Base-by-base conservation (phyloP, 495 filamentous ascomycete species). In the Penicillium salamii region DNA sequence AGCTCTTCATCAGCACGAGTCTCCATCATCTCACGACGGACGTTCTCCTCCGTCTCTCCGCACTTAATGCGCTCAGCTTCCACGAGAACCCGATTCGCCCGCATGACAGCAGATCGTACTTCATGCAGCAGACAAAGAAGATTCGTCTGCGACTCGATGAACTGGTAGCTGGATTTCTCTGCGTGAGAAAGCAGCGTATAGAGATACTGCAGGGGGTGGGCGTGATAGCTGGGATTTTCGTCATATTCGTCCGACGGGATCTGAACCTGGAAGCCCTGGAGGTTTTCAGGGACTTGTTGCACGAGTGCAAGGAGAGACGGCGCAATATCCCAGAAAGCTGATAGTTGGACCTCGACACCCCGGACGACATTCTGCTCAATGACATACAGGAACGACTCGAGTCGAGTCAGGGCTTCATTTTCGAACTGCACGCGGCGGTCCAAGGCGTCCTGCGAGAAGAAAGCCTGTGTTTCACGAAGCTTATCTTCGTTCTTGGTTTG, bases 251-350 rank as follows among this genome's bases (percentile, higher is more conserved):
- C 66, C 0, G 74, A 55, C 0, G 93, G 93, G 41, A 98, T 83
- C 46, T 78, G 75, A 23, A 86, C 65, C 20, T 78, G 53, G 65
- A 87, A 85, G 43, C 83, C 79, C 8, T 65, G 54, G 46, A 89
- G 78, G 18, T 69, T 42, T 4, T 67, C 56, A 0, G 90, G 91
- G 13, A 97, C 81, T 57, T 86, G 87, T 55, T 93, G 86, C 5
- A 91, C 78, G 17, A 96, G 66, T 1, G 82, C 77, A 8, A 85
- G 75, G 0, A 98, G 78, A 1, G 82, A 78, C 1, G 95, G 95
- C 0, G 91, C 93, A 54, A 97, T 95, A 59, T 98, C 95, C 93
- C 93, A 98, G 70, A 97, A 98, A 3, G 90, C 90, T 13, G 83
- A 87, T 0, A 96, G 78, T 65, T 97, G 95, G 24, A 87, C 78